phyloP scores from a whole-genome alignment of 2,329 filamentous ascomycete genomes.

The Aspergillus ruber region DNA sequence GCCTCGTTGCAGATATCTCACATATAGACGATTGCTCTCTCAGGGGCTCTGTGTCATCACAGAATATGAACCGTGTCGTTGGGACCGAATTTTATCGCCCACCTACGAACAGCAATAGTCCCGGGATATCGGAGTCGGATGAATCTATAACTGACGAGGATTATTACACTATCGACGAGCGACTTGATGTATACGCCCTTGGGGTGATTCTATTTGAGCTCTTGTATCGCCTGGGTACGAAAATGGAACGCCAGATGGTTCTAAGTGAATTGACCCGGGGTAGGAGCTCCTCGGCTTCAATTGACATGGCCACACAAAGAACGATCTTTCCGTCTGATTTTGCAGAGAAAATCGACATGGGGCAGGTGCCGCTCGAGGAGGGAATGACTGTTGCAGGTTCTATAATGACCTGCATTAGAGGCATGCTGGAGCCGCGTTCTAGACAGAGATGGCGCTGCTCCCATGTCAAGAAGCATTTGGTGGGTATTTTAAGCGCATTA shows the following conservation, averaged over 20 bases:
- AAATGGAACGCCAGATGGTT: constrained; percentile 42
- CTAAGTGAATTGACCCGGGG: constrained; percentile 34
- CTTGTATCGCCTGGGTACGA: constrained; percentile 48
- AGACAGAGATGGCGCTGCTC: constrained; percentile 32
- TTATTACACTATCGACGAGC: constrained; percentile 39
- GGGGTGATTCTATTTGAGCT: constrained; percentile 60
- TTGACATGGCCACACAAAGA: constrained; percentile 1
- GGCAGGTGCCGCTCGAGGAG: constrained; percentile 18
- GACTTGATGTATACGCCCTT: constrained; percentile 56
- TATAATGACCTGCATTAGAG: constrained; percentile 32
- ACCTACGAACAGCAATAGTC: constrained; percentile 17
- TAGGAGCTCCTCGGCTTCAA: constrained; percentile 4
- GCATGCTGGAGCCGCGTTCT: constrained; percentile 37
- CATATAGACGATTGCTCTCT: constrained; percentile 26
- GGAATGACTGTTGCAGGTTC: constrained; percentile 24
- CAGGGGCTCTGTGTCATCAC: constrained; percentile 13
- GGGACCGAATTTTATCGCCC: constrained; percentile 60
- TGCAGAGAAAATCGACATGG: constrained; percentile 29
- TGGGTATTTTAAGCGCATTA: constrained; percentile 19
- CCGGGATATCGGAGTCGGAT: constrained; percentile 1
- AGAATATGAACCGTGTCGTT: constrained; percentile 40
- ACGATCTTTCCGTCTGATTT: constrained; percentile 33
- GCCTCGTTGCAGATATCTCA: constrained; percentile 54
- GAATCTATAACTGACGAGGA: constrained; percentile 5
- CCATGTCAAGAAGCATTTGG: constrained; percentile 29